Evolutionary conservation across 345 rosid species (phyloP).

Genomic region (Gossypium turneri): DNA sequence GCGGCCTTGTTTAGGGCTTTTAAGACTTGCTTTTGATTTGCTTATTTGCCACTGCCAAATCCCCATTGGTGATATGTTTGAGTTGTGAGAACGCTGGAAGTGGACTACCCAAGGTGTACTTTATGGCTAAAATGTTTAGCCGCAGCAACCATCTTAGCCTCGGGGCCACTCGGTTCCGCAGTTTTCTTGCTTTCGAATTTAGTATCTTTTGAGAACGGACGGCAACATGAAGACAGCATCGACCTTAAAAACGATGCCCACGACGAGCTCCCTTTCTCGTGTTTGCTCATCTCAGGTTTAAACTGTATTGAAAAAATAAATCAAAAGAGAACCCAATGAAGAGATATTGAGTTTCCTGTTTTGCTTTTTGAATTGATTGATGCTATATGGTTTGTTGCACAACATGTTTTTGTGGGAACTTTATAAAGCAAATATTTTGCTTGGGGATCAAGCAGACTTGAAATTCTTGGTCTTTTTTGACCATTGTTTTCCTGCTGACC

Average conservation of each 20-base stretch:
- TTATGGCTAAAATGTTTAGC: slow-evolving; percentile 42
- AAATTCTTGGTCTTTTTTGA: too few relatives aligned
- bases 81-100: background rate
- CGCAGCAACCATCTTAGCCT: slow-evolving; percentile 28
- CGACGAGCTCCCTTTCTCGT: background rate
- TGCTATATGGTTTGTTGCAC: too few relatives aligned
- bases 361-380: too few relatives aligned
- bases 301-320: too few relatives aligned
- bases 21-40: background rate
- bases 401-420: too few relatives aligned
- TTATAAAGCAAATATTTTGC: too few relatives aligned
- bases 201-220: background rate
- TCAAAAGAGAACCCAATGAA: too few relatives aligned
- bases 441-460: too few relatives aligned
- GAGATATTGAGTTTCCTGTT: too few relatives aligned
- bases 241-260: background rate
- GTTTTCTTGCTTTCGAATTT: background rate
- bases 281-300: background rate
- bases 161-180: slow-evolving; percentile 12
- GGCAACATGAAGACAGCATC: slow-evolving; percentile 3
- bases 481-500: too few relatives aligned
- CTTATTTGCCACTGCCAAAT: background rate
- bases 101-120: background rate
- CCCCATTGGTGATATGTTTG: background rate
- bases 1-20: too few relatives aligned